Percentiles rank a stretch among this genome's conserved stretches.
These are phyloP conservation scores for Erodium moschatum DNA, from an alignment of 441 rosid genomes.

Conservation along the genomic window DNA sequence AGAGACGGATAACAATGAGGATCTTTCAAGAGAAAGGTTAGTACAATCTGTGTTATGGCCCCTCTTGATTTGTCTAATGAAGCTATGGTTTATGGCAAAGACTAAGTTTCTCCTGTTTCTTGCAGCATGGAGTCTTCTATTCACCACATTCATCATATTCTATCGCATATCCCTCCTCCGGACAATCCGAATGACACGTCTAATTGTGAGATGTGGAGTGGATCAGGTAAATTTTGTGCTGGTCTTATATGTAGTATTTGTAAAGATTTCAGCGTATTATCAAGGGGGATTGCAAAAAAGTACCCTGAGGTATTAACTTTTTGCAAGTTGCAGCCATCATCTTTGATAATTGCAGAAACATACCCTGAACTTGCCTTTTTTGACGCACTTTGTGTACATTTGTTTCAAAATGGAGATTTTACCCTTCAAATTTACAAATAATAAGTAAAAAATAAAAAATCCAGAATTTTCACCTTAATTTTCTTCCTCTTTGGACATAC, in stretches of 20 bases:
- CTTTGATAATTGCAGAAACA: too few relatives aligned
- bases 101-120: conserved; percentile 8
- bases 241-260: neutral
- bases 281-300: too few relatives aligned
- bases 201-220: conserved; percentile 68
- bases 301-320: too few relatives aligned
- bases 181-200: conserved; percentile 38
- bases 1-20: conserved; percentile 29
- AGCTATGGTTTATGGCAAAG: neutral
- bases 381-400: too few relatives aligned
- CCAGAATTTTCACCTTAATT: too few relatives aligned
- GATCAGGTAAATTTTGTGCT: conserved; percentile 46
- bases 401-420: too few relatives aligned
- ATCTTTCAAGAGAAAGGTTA: conserved; percentile 43
- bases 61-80: neutral
- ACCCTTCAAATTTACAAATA: too few relatives aligned
- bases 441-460: too few relatives aligned
- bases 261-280: neutral
- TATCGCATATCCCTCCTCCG: conserved; percentile 51
- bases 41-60: conserved; percentile 16
- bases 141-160: conserved; percentile 42
- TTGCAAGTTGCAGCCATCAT: too few relatives aligned
- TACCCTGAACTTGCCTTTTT: too few relatives aligned
- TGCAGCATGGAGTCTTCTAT: conserved; percentile 48
- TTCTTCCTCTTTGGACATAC: too few relatives aligned